Percentiles rank a stretch among this genome's conserved stretches.
Conservation (phyloP, 176 grass and related monocot genomes). For the Juncus inflexus region DNA sequence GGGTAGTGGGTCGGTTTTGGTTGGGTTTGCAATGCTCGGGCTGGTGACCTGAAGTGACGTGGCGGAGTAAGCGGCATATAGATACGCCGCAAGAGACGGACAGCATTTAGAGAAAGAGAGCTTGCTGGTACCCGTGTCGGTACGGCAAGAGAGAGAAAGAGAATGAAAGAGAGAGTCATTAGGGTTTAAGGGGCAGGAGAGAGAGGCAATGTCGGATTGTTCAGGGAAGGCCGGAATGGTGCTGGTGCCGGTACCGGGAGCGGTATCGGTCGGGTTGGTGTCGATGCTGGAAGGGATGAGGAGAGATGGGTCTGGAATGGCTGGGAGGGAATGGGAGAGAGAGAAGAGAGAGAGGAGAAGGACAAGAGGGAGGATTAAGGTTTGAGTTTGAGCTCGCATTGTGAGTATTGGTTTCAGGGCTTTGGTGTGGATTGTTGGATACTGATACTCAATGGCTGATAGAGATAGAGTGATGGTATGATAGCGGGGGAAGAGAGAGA, state of each 20-base stretch:
- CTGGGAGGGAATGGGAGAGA: slow-evolving; percentile 27
- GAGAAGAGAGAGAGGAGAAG: slow-evolving; percentile 34
- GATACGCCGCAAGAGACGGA: slow-evolving; percentile 72
- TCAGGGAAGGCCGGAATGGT: slow-evolving; percentile 98
- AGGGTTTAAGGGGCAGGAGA: slow-evolving; percentile 64
- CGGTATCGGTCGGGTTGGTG: not conserved
- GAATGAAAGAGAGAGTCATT: slow-evolving; percentile 49
- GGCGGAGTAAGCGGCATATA: slow-evolving; percentile 78
- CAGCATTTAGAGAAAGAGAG: slow-evolving; percentile 58
- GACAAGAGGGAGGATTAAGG: slow-evolving; percentile 4
- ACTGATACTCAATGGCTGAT: slow-evolving; percentile 2
- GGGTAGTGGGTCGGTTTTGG: slow-evolving; percentile 48
- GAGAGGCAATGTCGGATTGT: slow-evolving; percentile 66
- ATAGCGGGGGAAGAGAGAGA: slow-evolving; percentile 30
- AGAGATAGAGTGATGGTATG: slow-evolving; percentile 28
- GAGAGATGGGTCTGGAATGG: slow-evolving; percentile 48
- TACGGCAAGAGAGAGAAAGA: slow-evolving; percentile 46
- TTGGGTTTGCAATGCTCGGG: not conserved
- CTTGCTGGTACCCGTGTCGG: not conserved
- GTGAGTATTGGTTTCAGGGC: not conserved
- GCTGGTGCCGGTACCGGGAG: not conserved
- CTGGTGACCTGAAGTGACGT: slow-evolving; percentile 40
- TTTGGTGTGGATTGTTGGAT: slow-evolving; percentile 11
- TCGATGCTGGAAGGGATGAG: slow-evolving; percentile 36
- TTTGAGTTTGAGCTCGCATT: slow-evolving; percentile 35